A percentile compares a stretch with the other conserved stretches of the same genome.
phyloP scores from a whole-genome alignment of 2,329 filamentous ascomycete genomes.

The Chalaropsis ovoidea region DNA sequence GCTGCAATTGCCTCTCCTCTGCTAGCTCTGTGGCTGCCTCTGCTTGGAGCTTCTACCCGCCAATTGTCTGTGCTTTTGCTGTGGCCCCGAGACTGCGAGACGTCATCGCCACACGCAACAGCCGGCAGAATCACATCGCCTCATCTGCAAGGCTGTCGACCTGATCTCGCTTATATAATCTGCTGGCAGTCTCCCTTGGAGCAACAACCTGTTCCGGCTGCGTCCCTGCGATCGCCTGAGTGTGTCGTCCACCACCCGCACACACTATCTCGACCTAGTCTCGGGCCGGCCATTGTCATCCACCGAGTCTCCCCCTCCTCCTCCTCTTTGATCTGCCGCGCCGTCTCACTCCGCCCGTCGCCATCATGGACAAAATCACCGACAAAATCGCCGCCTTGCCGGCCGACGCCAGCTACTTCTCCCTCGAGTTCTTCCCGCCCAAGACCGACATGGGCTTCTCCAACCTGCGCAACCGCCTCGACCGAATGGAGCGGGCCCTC shows the following conservation, averaged over 20 bases:
- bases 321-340: not conserved
- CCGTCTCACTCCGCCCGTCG: not conserved
- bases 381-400: constrained; percentile 90
- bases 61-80: constrained; percentile 6
- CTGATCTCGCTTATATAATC: not conserved
- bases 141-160: not conserved
- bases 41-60: not conserved
- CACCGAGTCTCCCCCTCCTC: not conserved
- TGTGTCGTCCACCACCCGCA: no score
- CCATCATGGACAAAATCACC: constrained; percentile 67
- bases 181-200: not conserved
- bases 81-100: not conserved
- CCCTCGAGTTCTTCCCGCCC: constrained; percentile 97
- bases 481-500: constrained; percentile 87
- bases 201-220: not conserved
- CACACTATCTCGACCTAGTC: no score
- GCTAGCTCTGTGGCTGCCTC: not conserved
- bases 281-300: not conserved
- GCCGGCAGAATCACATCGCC: not conserved
- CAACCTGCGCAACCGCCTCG: constrained; percentile 83
- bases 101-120: constrained; percentile 8
- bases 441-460: constrained; percentile 94
- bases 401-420: constrained; percentile 75
- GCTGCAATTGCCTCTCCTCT: not conserved
- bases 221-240: no score